These are phyloP conservation scores for Nitzschia sp. DNA, from an alignment of 108 stramenopile species.

Conservation along the genomic window DNA sequence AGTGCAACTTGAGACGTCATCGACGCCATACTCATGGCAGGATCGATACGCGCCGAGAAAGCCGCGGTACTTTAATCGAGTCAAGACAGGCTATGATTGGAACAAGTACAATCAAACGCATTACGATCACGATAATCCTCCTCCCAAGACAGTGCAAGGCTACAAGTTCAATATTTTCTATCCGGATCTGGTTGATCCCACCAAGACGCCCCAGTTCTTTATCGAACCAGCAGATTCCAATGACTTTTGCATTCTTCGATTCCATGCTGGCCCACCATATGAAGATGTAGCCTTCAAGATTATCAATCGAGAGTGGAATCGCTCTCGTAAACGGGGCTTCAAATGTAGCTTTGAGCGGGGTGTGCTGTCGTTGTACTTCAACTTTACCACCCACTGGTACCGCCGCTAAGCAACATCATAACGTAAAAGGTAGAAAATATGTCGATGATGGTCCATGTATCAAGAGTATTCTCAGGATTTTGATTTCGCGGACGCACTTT, in stretches of 20 bases:
- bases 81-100: conserved; percentile 98
- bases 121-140: conserved; percentile 98
- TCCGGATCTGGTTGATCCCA: conserved; percentile 97
- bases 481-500: neutral
- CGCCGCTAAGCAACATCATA: conserved; percentile 82
- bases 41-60: conserved; percentile 96
- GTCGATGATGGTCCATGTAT: too few relatives aligned
- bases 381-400: conserved; percentile 96
- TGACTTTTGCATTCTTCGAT: conserved; percentile 96
- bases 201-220: conserved; percentile 91
- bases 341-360: conserved; percentile 97
- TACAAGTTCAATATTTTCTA: conserved; percentile 99
- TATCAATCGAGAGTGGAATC: conserved; percentile 98
- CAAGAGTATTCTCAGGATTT: conserved; percentile 1
- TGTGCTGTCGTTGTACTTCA: conserved; percentile 94
- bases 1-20: conserved; percentile 47
- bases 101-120: conserved; percentile 99
- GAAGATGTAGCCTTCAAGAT: conserved; percentile 99
- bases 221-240: conserved; percentile 90
- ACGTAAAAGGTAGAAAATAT: too few relatives aligned
- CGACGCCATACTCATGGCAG: conserved; percentile 76
- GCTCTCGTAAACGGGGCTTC: conserved; percentile 91
- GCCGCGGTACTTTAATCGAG: conserved; percentile 98
- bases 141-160: conserved; percentile 99
- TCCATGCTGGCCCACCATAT: conserved; percentile 97